Evolutionary conservation across 208 protist genomes (phyloP).

Genomic region (Acanthamoeba royreba): DNA sequence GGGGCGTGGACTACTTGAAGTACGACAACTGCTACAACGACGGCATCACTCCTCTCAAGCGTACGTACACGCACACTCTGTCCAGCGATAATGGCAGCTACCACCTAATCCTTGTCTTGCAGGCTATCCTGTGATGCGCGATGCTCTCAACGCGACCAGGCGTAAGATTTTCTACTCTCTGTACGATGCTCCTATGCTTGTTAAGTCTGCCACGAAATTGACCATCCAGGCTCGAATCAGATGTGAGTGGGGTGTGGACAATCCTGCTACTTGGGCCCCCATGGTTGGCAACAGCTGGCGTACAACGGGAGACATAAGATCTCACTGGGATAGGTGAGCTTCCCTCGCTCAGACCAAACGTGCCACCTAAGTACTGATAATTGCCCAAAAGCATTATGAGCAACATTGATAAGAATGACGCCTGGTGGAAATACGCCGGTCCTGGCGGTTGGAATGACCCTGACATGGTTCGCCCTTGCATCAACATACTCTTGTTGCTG

Average conservation of each 20-base stretch:
- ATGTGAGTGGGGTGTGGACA: conserved; percentile 71
- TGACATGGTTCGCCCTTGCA: conserved; percentile 65
- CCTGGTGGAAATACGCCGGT: conserved; percentile 25
- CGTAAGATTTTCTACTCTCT: conserved; percentile 67
- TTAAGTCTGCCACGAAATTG: neutral
- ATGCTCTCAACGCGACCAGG: conserved; percentile 71
- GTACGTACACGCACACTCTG: neutral
- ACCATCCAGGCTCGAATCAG: too few species aligned
- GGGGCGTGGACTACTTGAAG: conserved; percentile 32
- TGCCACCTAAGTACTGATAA: neutral
- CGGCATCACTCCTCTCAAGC: neutral
- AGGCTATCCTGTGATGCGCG: conserved; percentile 68
- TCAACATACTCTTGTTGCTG: too few species aligned
- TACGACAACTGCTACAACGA: conserved; percentile 42
- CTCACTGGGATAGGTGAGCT: neutral
- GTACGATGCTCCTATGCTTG: neutral
- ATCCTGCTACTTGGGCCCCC: conserved; percentile 55
- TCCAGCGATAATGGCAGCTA: neutral
- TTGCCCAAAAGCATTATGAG: conserved; percentile 47
- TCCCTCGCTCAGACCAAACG: too few species aligned
- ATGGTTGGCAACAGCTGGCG: conserved; percentile 71
- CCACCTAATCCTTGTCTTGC: neutral
- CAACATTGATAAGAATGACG: conserved; percentile 43
- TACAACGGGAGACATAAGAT: conserved; percentile 65
- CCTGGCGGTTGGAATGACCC: conserved; percentile 78